These are phyloP conservation scores for Physaria fendleri DNA, from an alignment of 345 rosid species.

Conservation along the genomic window DNA sequence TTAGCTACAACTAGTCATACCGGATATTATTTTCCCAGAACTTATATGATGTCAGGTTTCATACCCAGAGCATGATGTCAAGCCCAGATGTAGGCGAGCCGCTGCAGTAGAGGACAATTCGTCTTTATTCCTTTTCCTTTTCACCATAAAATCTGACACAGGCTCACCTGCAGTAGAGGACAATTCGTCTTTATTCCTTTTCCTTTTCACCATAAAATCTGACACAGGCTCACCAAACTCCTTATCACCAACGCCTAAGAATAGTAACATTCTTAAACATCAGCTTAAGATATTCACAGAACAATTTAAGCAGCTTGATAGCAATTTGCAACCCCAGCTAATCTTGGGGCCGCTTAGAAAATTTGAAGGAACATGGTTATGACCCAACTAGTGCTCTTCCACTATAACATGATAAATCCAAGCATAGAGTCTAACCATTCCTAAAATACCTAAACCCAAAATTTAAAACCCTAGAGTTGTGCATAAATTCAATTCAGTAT, in stretches of 20 bases:
- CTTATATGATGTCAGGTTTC: too few relatives aligned
- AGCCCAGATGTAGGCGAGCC: constrained; percentile 24
- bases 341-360: too few relatives aligned
- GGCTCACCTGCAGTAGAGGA: too few relatives aligned
- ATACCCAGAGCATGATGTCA: constrained; percentile 28
- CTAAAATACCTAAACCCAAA: not conserved
- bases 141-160: too few relatives aligned
- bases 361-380: not conserved
- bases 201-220: constrained; percentile 32
- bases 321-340: too few relatives aligned
- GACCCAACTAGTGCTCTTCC: not conserved
- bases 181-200: constrained; percentile 37
- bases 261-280: constrained; percentile 13
- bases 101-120: constrained; percentile 27
- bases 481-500: constrained; percentile 4
- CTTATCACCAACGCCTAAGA: constrained; percentile 22
- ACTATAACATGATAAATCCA: not conserved
- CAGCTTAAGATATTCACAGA: not conserved
- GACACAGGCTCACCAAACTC: constrained; percentile 31
- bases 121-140: constrained; percentile 37
- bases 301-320: not conserved
- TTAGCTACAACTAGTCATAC: constrained; percentile 9
- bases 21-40: not conserved
- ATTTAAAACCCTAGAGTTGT: constrained; percentile 19
- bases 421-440: not conserved